A percentile compares a stretch with the other conserved stretches of the same genome.
Conservation (phyloP, 129 eudicot species). For the Saposhnikovia divaricata region DNA sequence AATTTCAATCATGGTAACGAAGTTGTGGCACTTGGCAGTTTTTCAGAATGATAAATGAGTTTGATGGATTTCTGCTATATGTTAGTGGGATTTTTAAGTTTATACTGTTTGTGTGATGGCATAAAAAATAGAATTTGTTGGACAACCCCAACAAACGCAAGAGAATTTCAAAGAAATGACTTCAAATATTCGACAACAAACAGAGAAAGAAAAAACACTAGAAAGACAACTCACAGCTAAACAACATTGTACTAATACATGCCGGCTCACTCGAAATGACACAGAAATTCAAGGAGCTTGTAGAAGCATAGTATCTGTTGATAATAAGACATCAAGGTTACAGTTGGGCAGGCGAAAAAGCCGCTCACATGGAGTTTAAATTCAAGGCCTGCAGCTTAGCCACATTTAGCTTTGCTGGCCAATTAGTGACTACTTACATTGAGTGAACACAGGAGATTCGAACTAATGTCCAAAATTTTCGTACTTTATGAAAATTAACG, state of each 20-base stretch:
- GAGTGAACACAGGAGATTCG: neutral
- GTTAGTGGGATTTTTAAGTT: neutral
- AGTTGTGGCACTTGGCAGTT: neutral
- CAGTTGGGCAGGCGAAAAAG: slow-evolving; percentile 28
- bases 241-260: slow-evolving; percentile 17
- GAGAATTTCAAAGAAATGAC: neutral
- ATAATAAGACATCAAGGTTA: slow-evolving; percentile 22
- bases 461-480: slow-evolving; percentile 2
- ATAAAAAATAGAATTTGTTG: slow-evolving; percentile 27
- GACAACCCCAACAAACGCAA: slow-evolving; percentile 24
- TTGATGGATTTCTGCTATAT: neutral
- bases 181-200: slow-evolving; percentile 3
- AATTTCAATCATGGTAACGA: too few relatives aligned
- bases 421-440: slow-evolving; percentile 2
- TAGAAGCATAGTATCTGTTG: slow-evolving; percentile 5
- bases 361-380: slow-evolving; percentile 19
- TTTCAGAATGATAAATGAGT: neutral
- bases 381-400: slow-evolving; percentile 25
- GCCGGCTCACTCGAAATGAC: slow-evolving; percentile 26
- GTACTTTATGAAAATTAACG: neutral
- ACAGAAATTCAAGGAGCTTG: neutral
- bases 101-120: slow-evolving; percentile 4
- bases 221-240: slow-evolving; percentile 21
- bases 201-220: neutral
- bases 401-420: slow-evolving; percentile 13